Percentiles rank a stretch among this genome's conserved stretches.
Conservation (phyloP, 108 stramenopile species). For the Skeletonema grethae region DNA sequence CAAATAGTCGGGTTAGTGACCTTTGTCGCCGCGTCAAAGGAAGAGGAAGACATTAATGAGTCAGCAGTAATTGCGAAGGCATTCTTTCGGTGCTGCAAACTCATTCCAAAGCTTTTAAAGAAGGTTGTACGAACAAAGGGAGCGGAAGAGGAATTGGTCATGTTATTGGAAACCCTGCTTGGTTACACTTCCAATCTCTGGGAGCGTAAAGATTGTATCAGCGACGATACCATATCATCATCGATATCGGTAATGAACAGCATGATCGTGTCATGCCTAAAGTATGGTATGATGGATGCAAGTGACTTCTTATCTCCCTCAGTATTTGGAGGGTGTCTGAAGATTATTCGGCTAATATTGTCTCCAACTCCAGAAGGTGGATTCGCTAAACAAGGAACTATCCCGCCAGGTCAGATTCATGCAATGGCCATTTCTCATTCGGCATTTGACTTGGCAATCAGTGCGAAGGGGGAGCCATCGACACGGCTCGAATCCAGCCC, state of each 20-base stretch:
- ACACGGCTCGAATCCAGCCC: neutral
- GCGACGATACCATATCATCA: constrained; percentile 4
- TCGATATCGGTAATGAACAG: constrained; percentile 17
- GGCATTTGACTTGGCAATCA: constrained; percentile 28
- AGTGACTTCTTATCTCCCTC: constrained; percentile 9
- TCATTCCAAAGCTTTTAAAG: constrained; percentile 36
- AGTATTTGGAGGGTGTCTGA: constrained; percentile 39
- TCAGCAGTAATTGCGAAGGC: constrained; percentile 17
- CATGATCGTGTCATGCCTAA: constrained; percentile 39
- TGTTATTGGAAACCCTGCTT: constrained; percentile 12
- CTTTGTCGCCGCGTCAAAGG: neutral
- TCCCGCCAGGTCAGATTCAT: constrained; percentile 43
- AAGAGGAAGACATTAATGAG: neutral
- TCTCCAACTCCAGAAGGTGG: constrained; percentile 1
- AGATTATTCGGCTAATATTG: constrained; percentile 32
- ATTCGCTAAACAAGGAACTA: neutral
- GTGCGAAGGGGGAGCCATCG: neutral
- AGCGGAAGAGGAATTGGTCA: neutral
- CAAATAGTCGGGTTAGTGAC: constrained; percentile 19
- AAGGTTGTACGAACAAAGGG: constrained; percentile 14
- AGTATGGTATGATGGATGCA: constrained; percentile 43
- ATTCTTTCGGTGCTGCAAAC: constrained; percentile 36
- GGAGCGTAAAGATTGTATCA: constrained; percentile 15
- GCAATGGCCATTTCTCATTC: constrained; percentile 50
- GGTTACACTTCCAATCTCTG: constrained; percentile 10